A percentile compares a stretch with the other conserved stretches of the same genome.
Conservation (phyloP, 2,329 filamentous ascomycete species). For the Penicillium capsulatum region DNA sequence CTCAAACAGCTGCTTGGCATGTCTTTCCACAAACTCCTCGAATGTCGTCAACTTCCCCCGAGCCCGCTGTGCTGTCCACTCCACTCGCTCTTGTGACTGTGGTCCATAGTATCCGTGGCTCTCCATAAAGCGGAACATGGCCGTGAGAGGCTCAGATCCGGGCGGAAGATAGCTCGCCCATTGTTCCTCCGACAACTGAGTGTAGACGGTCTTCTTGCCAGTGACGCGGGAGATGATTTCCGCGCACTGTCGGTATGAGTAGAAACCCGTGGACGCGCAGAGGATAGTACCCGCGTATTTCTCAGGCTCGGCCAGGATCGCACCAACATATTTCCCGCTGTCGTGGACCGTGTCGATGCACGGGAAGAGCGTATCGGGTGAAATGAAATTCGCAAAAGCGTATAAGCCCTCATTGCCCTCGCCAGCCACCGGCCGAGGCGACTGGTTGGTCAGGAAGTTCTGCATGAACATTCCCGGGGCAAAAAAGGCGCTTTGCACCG, state of each 20-base stretch:
- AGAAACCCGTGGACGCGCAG: slow-evolving; percentile 32
- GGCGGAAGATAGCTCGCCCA: slow-evolving; percentile 8
- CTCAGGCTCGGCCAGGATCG: slow-evolving; percentile 37
- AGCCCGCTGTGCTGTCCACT: slow-evolving; percentile 26
- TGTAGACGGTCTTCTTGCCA: slow-evolving; percentile 37
- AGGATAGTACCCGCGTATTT: slow-evolving; percentile 36
- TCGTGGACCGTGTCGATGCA: slow-evolving; percentile 37
- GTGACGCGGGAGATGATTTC: slow-evolving; percentile 32
- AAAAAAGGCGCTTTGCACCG: slow-evolving; percentile 52
- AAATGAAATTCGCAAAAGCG: slow-evolving; percentile 17
- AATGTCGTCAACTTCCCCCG: slow-evolving; percentile 34
- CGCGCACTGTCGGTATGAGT: slow-evolving; percentile 31
- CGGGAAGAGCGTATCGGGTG: slow-evolving; percentile 27
- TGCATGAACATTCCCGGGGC: slow-evolving; percentile 55
- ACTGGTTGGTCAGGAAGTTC: slow-evolving; percentile 38
- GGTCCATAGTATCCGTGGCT: slow-evolving; percentile 39
- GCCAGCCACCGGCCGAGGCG: slow-evolving; percentile 18
- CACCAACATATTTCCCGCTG: slow-evolving; percentile 33
- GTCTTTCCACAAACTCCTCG: slow-evolving; percentile 30
- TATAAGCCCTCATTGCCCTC: slow-evolving; percentile 27
- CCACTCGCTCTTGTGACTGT: slow-evolving; percentile 28
- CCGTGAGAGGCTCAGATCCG: slow-evolving; percentile 11
- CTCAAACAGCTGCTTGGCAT: slow-evolving; percentile 2
- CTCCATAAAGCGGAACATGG: slow-evolving; percentile 28
- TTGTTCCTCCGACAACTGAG: slow-evolving; percentile 23